Conservation (phyloP, 176 grass and related monocot genomes). For the Panicum miliaceum region DNA sequence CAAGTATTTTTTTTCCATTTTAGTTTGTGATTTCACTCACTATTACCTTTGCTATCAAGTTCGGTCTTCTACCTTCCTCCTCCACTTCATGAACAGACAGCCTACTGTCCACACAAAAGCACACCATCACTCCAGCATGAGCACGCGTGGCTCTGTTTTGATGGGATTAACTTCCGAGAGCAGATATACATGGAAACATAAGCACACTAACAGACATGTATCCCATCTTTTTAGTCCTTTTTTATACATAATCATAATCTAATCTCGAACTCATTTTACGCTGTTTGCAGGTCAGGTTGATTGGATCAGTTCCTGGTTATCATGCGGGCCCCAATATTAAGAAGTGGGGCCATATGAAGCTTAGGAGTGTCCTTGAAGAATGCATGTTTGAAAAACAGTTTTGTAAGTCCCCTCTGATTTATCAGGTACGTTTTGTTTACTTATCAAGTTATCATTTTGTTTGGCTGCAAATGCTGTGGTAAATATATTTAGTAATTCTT, state of each 20-base stretch:
- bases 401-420: conserved; percentile 85
- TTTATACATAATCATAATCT: not conserved
- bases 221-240: not conserved
- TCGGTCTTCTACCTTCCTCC: not conserved
- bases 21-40: not conserved
- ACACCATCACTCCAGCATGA: not conserved
- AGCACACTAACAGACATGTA: conserved; percentile 8
- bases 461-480: conserved; percentile 6
- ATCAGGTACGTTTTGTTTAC: conserved; percentile 63
- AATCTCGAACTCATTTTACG: conserved; percentile 21
- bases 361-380: conserved; percentile 78
- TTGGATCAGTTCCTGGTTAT: conserved; percentile 93
- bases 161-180: conserved; percentile 16
- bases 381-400: conserved; percentile 80
- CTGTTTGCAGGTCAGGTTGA: conserved; percentile 74
- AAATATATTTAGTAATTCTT: conserved; percentile 9
- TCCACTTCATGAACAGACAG: not conserved
- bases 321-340: conserved; percentile 75
- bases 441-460: conserved; percentile 8
- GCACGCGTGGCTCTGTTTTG: not conserved
- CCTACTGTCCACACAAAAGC: not conserved
- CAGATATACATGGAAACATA: conserved; percentile 1
- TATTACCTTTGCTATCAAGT: not conserved
- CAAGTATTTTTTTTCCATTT: conserved; percentile 11
- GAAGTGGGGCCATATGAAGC: conserved; percentile 95